Percentiles rank a stretch among this genome's conserved stretches.
Evolutionary conservation across 2,329 filamentous ascomycete genomes (phyloP).

Genomic region (Cryphonectria japonica): DNA sequence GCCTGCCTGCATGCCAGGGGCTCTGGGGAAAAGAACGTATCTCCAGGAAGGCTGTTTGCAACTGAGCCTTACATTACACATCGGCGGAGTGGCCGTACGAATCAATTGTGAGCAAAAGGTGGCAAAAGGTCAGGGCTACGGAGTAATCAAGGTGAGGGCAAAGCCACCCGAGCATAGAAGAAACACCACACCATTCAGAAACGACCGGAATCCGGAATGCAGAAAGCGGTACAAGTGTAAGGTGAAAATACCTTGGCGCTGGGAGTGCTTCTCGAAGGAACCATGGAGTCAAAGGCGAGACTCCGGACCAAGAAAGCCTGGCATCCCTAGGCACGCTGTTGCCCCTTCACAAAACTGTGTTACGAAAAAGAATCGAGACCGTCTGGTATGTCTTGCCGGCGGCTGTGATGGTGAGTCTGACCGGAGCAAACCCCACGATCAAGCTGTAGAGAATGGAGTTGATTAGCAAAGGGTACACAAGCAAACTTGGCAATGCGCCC

Average conservation of each 20-base stretch:
- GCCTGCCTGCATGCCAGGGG: background rate
- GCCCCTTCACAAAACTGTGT: slow-evolving; percentile 4
- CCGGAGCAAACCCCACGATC: background rate
- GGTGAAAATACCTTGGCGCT: slow-evolving; percentile 13
- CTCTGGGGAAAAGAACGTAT: background rate
- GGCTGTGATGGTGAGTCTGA: background rate
- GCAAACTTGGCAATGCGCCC: background rate
- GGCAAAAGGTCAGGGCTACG: background rate
- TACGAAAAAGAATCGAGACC: slow-evolving; percentile 21
- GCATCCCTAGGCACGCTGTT: background rate
- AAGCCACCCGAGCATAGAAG: background rate
- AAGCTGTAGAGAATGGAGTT: background rate
- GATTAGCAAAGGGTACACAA: background rate
- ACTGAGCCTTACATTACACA: background rate
- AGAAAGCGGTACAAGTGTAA: slow-evolving; percentile 16
- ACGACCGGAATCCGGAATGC: slow-evolving; percentile 20
- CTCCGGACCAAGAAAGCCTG: slow-evolving; percentile 11
- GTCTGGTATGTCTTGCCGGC: slow-evolving; percentile 2
- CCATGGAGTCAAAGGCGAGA: slow-evolving; percentile 15
- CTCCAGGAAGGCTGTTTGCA: background rate
- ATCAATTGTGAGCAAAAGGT: background rate
- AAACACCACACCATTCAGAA: background rate
- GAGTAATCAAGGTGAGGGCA: background rate
- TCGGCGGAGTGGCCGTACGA: slow-evolving; percentile 11
- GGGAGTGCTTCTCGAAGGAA: slow-evolving; percentile 11